A percentile compares a stretch with the other conserved stretches of the same genome.
These are phyloP conservation scores for Phaeophleospora eucalypticola DNA, from an alignment of 2,329 filamentous ascomycete genomes.

Conservation along the genomic window DNA sequence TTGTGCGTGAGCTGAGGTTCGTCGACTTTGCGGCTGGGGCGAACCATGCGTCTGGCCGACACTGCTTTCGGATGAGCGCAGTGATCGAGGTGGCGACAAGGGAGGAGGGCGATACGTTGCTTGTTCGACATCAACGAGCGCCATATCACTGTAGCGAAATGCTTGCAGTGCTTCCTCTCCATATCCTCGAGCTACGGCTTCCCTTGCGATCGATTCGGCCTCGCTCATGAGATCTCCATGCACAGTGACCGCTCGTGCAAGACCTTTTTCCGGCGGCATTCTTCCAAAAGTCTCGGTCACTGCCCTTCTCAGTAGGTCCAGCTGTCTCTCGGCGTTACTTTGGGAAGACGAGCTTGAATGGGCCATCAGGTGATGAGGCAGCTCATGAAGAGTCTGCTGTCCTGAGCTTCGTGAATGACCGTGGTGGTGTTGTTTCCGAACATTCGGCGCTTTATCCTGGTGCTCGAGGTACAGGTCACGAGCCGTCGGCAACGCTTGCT, in stretches of 20 bases:
- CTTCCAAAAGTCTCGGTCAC: neutral
- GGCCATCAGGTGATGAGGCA: conserved; percentile 11
- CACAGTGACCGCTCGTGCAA: neutral
- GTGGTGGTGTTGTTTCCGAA: neutral
- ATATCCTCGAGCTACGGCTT: too few relatives aligned
- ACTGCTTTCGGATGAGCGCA: conserved; percentile 1
- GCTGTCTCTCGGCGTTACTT: neutral
- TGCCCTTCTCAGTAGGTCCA: neutral
- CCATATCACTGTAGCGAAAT: too few relatives aligned
- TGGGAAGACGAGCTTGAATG: conserved; percentile 9
- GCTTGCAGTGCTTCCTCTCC: too few relatives aligned
- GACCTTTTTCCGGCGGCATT: neutral
- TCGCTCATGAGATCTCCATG: neutral
- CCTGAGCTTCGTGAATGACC: neutral
- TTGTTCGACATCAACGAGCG: neutral
- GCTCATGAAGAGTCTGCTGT: conserved; percentile 4
- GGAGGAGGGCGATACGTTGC: neutral
- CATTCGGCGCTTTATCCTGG: neutral
- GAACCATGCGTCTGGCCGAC: neutral
- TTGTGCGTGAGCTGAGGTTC: neutral
- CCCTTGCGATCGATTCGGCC: neutral
- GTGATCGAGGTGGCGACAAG: conserved; percentile 6
- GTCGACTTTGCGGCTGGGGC: neutral
- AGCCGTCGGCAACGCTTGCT: neutral
- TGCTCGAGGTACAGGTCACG: neutral